Base-by-base conservation (phyloP, 306 rosid species). In the Casuarina cunninghamiana region DNA sequence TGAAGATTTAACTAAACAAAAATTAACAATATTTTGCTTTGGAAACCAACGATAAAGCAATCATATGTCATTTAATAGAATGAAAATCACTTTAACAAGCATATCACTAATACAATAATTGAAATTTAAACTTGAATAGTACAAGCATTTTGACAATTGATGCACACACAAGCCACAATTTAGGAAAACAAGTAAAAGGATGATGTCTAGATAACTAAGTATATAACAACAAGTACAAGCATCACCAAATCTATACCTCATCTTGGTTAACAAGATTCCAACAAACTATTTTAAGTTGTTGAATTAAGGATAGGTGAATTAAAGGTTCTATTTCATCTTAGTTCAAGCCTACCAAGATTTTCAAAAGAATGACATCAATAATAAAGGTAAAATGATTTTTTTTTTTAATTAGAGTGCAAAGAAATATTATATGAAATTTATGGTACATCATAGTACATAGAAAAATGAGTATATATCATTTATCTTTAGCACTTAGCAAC, bases 261-360 rank as follows among this genome's bases (percentile, higher is more conserved):
- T 94, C 88, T 80, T 92, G 97, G 86, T 92, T 89, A 79, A 88
- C 84, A 72, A 77, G 83, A 84, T 92, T 94, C 98, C 97, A 94
- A 74, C 82, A 85, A 50, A 90, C 94, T 73, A 73, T 83, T 78
- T 90, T 93, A 75, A 89, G 93, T 85, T 87, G 92, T 66, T 73
- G 85, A 76, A 72, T 42, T 45, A 80, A 77, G 68, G 91, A 82
- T 70, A 94, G 89, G 81, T 92, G 97, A 82, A 92, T 77, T 63
- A 94, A 79, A 67, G 85, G 94, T 82, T 92, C 89, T 79, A 85
- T 81, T 77, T 88, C 89, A 49, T 89, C 92, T 80, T 90, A 96
- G 69, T 78, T 50, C 77, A 58, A 73, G 82, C 89, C 98, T 94
- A 61, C 49, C 63, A 83, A 75, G 71, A 83, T 53, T 84, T 73